Percentiles rank a stretch among this genome's conserved stretches.
These are phyloP conservation scores for Brasilioporus rufonigricans DNA, from an alignment of 768 basidiomycete species.

Conservation along the genomic window DNA sequence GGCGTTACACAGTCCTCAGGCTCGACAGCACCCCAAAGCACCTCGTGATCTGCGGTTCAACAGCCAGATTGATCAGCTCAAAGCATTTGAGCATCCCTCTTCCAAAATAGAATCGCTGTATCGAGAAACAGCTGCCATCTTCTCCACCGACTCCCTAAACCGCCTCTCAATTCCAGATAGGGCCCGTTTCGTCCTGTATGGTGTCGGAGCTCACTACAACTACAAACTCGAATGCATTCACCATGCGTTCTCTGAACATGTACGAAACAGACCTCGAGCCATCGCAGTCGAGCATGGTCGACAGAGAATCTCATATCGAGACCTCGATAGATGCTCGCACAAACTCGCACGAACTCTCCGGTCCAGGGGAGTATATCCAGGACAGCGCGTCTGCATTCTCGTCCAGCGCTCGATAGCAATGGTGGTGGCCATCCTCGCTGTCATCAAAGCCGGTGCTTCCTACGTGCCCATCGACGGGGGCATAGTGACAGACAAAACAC, in stretches of 20 bases:
- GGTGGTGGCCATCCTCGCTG: neutral
- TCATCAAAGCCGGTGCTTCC: neutral
- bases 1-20: too few species aligned
- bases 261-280: neutral
- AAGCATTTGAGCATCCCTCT: neutral
- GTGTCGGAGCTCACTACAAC: neutral
- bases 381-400: neutral
- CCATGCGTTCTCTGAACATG: neutral
- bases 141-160: neutral
- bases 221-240: neutral
- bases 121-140: neutral
- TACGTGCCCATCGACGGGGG: neutral
- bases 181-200: slow-evolving; percentile 1
- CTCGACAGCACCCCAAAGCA: too few species aligned
- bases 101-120: neutral
- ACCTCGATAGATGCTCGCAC: neutral
- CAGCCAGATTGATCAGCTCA: too few species aligned
- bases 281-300: neutral
- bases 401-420: neutral
- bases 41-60: too few species aligned
- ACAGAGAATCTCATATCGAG: neutral
- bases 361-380: neutral
- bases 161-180: neutral
- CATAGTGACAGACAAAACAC: neutral
- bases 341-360: neutral